Evolutionary conservation across 257 asterid species (phyloP), one percentile per base, ranked within the genome.

Genomic region (Osmanthus fragrans): DNA sequence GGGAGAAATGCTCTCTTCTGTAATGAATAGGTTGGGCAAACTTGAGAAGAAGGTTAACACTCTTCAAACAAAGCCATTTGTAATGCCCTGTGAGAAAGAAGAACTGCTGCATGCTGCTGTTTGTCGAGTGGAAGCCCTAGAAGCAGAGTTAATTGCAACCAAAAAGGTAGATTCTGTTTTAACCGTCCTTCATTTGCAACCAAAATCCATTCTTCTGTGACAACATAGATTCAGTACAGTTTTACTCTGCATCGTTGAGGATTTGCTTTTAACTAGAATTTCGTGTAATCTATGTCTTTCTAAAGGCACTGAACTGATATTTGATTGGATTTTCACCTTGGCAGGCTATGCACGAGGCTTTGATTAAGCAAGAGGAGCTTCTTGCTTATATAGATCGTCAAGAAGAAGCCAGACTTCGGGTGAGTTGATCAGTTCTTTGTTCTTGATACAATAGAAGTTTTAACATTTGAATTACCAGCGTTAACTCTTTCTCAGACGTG

Each of bases 61-160:
- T 16, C 91, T 92, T 73, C 84, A 86, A 75, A 76, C 71, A 74
- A 92, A 90, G 83, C 96, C 96, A 34, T 86, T 85, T 7, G 87
- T 83, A 84, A 92, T 92, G 97, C 97, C 96, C 30, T 80, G 75
- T 77, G 97, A 91, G 86, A 92, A 92, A 85, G 94, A 86, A 70
- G 95, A 92, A 77, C 83, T 92, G 89, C 85, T 92, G 69, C 86
- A 92, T 82, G 93, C 93, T 81, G 97, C 97, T 80, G 90, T 90
- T 80, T 89, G 87, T 80, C 90, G 97, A 27, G 94, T 92, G 60
- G 95, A 92, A 82, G 96, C 89, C 76, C 81, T 92, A 25, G 97
- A 92, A 86, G 95, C 96, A 63, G 93, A 92, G 87, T 83, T 92
- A 78, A 91, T 91, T 84, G 88, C 97, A 40, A 91, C 97, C 73